These are phyloP conservation scores for Yamadazyma diospyri DNA, from an alignment of 1,139 yeast genomes.

Conservation along the genomic window DNA sequence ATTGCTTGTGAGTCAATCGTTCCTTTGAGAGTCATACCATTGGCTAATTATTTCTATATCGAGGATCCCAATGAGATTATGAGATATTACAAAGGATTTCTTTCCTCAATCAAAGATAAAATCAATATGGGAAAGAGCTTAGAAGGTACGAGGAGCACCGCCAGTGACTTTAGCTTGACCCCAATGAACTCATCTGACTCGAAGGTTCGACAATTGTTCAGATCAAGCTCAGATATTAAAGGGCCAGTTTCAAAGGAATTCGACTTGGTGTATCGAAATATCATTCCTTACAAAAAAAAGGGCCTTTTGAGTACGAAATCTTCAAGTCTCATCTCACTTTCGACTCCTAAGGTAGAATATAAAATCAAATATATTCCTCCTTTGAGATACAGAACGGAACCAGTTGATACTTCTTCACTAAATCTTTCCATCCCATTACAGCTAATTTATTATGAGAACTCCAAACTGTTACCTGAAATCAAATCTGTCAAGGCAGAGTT, in stretches of 20 bases:
- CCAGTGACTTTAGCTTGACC: slow-evolving; percentile 11
- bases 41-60: slow-evolving; percentile 20
- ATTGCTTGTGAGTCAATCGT: slow-evolving; percentile 33
- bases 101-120: slow-evolving; percentile 28
- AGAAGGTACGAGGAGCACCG: slow-evolving; percentile 11
- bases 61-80: slow-evolving; percentile 20
- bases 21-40: slow-evolving; percentile 38
- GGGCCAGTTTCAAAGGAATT: slow-evolving; percentile 11
- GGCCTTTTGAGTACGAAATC: slow-evolving; percentile 34
- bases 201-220: slow-evolving; percentile 35
- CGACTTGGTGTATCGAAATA: slow-evolving; percentile 30
- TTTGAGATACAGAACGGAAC: slow-evolving; percentile 18
- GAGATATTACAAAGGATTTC: slow-evolving; percentile 36
- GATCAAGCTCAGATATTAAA: slow-evolving; percentile 7
- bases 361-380: slow-evolving; percentile 34
- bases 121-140: slow-evolving; percentile 28
- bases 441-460: slow-evolving; percentile 22
- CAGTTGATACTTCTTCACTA: slow-evolving; percentile 9
- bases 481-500: slow-evolving; percentile 33
- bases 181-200: slow-evolving; percentile 18
- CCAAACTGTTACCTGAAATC: slow-evolving; percentile 22
- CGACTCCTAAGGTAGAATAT: slow-evolving; percentile 35
- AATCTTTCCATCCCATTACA: slow-evolving; percentile 34
- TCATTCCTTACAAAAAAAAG: slow-evolving; percentile 34
- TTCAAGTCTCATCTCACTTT: slow-evolving; percentile 27